Evolutionary conservation across 2,329 filamentous ascomycete species (phyloP).

Genomic region (Decorospora gaudefroyi): DNA sequence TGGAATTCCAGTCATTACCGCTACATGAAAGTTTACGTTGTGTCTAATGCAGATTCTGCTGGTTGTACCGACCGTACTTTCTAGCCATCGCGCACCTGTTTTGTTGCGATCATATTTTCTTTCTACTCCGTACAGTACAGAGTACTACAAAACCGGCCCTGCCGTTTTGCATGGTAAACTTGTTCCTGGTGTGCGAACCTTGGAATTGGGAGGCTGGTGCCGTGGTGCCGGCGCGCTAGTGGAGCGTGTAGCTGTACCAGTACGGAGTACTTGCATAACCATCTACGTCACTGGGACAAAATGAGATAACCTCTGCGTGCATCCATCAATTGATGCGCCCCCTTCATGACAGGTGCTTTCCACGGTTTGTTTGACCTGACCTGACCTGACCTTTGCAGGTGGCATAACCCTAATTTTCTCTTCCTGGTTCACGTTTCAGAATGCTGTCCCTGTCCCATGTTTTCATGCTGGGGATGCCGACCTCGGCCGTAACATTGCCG

Average conservation of each 20-base stretch:
- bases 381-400: conserved; percentile 1
- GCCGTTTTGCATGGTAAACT: too few relatives aligned
- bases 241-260: conserved; percentile 4
- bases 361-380: background rate
- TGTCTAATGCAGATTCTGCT: too few relatives aligned
- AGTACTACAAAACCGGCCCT: too few relatives aligned
- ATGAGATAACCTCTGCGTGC: conserved; percentile 1
- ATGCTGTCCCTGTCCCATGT: conserved; percentile 21
- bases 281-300: conserved; percentile 13
- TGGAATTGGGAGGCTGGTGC: too few relatives aligned
- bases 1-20: conserved; percentile 1
- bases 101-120: too few relatives aligned
- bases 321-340: background rate
- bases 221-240: conserved; percentile 5
- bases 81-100: too few relatives aligned
- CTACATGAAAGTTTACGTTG: too few relatives aligned
- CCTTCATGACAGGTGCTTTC: background rate
- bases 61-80: too few relatives aligned
- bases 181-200: too few relatives aligned
- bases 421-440: background rate
- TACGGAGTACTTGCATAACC: conserved; percentile 2
- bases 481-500: conserved; percentile 25
- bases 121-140: too few relatives aligned
- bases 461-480: conserved; percentile 28
- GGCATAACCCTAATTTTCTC: background rate